Conservation (phyloP, 1,139 yeast species). For the Pichia cactophila region DNA sequence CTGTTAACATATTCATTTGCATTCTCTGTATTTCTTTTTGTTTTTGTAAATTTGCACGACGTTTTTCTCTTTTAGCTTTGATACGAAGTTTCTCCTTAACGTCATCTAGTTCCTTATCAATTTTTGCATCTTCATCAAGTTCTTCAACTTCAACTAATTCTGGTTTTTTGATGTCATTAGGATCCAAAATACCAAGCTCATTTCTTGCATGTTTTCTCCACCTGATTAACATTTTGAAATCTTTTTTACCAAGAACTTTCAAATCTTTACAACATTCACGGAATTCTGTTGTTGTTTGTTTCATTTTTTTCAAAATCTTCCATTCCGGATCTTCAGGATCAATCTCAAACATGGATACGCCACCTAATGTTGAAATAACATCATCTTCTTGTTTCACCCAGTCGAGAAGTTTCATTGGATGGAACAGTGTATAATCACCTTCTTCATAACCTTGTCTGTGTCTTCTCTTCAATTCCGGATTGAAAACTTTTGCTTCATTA, state of each 20-base stretch:
- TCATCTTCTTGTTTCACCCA: constrained; percentile 68
- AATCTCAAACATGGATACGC: constrained; percentile 53
- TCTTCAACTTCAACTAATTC: constrained; percentile 14
- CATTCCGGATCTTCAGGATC: constrained; percentile 64
- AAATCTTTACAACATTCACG: constrained; percentile 81
- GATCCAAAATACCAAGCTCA: constrained; percentile 58
- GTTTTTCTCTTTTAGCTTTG: constrained; percentile 68
- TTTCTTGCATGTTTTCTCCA: constrained; percentile 89
- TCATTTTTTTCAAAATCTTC: constrained; percentile 62
- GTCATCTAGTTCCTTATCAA: constrained; percentile 75
- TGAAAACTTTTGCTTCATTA: constrained; percentile 85
- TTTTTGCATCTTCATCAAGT: constrained; percentile 71
- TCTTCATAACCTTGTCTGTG: constrained; percentile 97
- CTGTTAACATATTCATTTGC: constrained; percentile 96
- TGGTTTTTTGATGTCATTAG: constrained; percentile 33
- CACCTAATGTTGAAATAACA: constrained; percentile 78
- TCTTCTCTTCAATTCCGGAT: constrained; percentile 86
- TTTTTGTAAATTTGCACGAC: constrained; percentile 72
- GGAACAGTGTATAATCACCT: constrained; percentile 76
- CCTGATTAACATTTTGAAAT: constrained; percentile 72
- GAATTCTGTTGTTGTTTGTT: constrained; percentile 70
- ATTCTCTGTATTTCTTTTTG: constrained; percentile 85
- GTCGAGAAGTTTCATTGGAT: constrained; percentile 67
- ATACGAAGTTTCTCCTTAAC: constrained; percentile 65
- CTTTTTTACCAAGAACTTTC: constrained; percentile 89